Conservation (phyloP, 306 rosid species). For the Oxytropis ochrocephala region DNA sequence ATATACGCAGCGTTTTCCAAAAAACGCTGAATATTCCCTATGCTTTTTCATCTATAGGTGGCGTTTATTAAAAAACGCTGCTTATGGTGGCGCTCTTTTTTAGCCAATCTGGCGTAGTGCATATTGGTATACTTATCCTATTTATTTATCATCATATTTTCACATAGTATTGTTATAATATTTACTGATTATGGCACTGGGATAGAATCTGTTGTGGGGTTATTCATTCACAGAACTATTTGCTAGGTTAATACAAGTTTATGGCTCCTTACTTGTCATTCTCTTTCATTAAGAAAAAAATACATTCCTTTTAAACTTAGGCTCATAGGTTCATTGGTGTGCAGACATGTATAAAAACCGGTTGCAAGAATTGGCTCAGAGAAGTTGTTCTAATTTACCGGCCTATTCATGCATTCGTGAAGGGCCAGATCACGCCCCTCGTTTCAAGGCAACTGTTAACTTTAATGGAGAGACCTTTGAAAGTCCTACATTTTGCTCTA, state of each 20-base stretch:
- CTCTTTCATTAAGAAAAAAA: not conserved
- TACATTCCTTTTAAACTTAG: not conserved
- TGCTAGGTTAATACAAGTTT: conserved; percentile 1
- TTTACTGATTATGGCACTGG: not conserved
- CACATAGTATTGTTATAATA: not conserved
- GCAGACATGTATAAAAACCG: conserved; percentile 31
- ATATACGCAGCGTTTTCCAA: too few relatives aligned
- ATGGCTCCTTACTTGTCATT: not conserved
- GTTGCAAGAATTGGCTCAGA: conserved; percentile 63
- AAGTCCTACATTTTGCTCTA: conserved; percentile 71
- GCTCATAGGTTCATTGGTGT: conserved; percentile 12
- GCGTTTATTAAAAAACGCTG: too few relatives aligned
- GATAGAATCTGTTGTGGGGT: not conserved
- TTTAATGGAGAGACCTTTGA: conserved; percentile 77
- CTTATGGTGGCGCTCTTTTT: too few relatives aligned
- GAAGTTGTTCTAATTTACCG: conserved; percentile 85
- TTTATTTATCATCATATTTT: not conserved
- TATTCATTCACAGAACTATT: not conserved
- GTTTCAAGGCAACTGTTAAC: conserved; percentile 81
- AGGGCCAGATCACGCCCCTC: conserved; percentile 91
- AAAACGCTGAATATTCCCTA: too few relatives aligned
- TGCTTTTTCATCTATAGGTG: too few relatives aligned
- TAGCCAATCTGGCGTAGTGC: too few relatives aligned
- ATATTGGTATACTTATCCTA: not conserved
- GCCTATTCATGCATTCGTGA: conserved; percentile 86